Evolutionary conservation across 192 early-diverging fungal genomes (phyloP), one percentile per base, ranked within the genome.

Genomic region (Globomyces pollinis-pini): DNA sequence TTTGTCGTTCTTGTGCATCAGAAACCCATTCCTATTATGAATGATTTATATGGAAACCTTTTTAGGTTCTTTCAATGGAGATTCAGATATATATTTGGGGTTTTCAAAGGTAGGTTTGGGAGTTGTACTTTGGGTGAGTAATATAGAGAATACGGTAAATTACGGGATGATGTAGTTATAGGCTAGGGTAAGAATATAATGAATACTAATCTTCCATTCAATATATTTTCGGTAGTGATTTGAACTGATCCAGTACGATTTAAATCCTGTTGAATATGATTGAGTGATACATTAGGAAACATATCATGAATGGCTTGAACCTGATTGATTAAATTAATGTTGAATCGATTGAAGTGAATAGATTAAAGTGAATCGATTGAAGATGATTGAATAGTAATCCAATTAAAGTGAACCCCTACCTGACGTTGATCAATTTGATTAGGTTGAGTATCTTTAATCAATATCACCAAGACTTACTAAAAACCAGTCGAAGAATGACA

Each of bases 221-320:
- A 8, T 38, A 55, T 55, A 39, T 55, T 55, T 55, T 55, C 52
- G 21, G 29, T 55, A 11, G 52, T 55, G 21, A 12, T 20, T 3
- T 36, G n/a, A 12, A 26, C 29, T 6, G 7, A 26, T 55, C 52
- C 23, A 4, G 44, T 47, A 26, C 1, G 5, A 11, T 47, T 20
- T 4, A 47, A 26, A n/a, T 47, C 44, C 23, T 47, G 21, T 3
- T 26, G 21, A 13, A 47, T 47, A 2, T 20, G 28, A 8, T 47
- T 20, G 21, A 20, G 44, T 20, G 44, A 47, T 26, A 47, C 44
- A 26, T 47, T 47, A 5, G 44, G 44, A 13, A 47, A 47, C 13
- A 47, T n/a, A n/a, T n/a, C n/a, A n/a, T n/a, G n/a, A n/a, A n/a
- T n/a, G n/a, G n/a, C n/a, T n/a, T n/a, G n/a, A n/a, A n/a, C n/a